Conservation (phyloP, 257 asterid genomes). For the Scutellaria baicalensis region DNA sequence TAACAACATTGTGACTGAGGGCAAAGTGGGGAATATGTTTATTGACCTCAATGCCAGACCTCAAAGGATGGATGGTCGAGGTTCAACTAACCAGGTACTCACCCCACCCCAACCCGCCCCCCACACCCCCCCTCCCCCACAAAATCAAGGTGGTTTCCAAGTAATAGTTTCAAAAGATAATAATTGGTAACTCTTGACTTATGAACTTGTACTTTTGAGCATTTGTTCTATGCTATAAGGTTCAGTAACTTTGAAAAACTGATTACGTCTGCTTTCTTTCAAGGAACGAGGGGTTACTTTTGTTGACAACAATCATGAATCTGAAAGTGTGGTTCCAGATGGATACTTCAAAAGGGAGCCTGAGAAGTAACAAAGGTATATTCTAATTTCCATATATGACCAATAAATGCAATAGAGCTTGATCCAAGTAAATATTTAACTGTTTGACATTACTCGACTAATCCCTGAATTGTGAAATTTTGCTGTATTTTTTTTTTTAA, state of each 20-base stretch:
- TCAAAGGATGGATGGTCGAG: slow-evolving; percentile 49
- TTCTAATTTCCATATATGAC: not conserved
- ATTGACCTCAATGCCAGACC: slow-evolving; percentile 89
- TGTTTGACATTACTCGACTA: too few relatives aligned
- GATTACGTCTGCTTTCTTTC: not conserved
- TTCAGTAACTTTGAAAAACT: slow-evolving; percentile 16
- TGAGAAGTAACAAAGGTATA: slow-evolving; percentile 52
- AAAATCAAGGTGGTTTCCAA: too few relatives aligned
- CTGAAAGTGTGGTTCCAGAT: slow-evolving; percentile 50
- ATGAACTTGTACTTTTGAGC: slow-evolving; percentile 19
- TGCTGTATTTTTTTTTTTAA: not conserved
- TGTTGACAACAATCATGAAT: slow-evolving; percentile 46
- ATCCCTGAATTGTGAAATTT: not conserved
- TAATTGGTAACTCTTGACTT: not conserved
- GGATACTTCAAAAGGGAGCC: slow-evolving; percentile 51
- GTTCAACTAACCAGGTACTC: slow-evolving; percentile 53
- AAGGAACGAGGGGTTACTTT: slow-evolving; percentile 35
- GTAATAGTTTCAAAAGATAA: too few relatives aligned
- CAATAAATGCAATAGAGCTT: too few relatives aligned
- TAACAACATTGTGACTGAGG: slow-evolving; percentile 23
- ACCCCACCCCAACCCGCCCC: too few relatives aligned
- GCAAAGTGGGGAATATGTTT: slow-evolving; percentile 42
- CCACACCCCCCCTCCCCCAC: too few relatives aligned
- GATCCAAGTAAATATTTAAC: too few relatives aligned
- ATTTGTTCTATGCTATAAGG: not conserved